Base-by-base conservation (phyloP, 2,329 filamentous ascomycete species). In the Paracamarosporium sp. region DNA sequence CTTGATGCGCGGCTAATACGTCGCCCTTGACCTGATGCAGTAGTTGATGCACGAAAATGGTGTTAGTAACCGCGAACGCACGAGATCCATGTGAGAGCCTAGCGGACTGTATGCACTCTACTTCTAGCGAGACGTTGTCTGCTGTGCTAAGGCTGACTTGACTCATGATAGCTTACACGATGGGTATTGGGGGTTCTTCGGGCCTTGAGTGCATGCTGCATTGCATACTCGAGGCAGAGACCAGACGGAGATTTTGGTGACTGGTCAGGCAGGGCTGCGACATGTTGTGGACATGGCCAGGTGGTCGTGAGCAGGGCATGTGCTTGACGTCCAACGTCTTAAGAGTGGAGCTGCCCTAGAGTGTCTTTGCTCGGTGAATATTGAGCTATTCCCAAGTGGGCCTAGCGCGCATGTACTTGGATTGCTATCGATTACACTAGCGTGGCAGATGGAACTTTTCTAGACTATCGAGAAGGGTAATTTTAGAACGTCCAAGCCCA, bases 391-490 rank as follows among this genome's bases (percentile, higher is more conserved):
- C n/a, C 44, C 5, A 27, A 46, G 22, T 6, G n/a, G 6, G 44
- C 44, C 3, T 33, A 31, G n/a, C 25, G 27, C n/a, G 20, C 28
- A 30, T 12, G 45, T 11, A 30, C 25, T 17, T 11, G 28, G 20
- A 27, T 48, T 31, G 45, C 24, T 48, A 48, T 48, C 45, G 30
- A n/a, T n/a, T 46, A 25, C 15, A 11, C 17, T 48, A 48, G 45
- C 45, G 44, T 4, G 17, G 6, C 28, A 17, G 20, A 24, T 27
- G 45, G 45, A 48, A 27, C 8, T 48, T 48, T 48, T 36, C 45
- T 48, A 36, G 45, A 48, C 45, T 48, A 48, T 36, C 30, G 45
- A 48, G 13, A 30, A 15, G 17, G 20, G 45, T 48, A 48, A 15
- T 20, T 36, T 35, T 48, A 36, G 45, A 48, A 48, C n/a, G 13